A percentile compares a stretch with the other conserved stretches of the same genome.
These are phyloP conservation scores for Hysterangium stoloniferum DNA, from an alignment of 768 basidiomycete species.

Conservation along the genomic window DNA sequence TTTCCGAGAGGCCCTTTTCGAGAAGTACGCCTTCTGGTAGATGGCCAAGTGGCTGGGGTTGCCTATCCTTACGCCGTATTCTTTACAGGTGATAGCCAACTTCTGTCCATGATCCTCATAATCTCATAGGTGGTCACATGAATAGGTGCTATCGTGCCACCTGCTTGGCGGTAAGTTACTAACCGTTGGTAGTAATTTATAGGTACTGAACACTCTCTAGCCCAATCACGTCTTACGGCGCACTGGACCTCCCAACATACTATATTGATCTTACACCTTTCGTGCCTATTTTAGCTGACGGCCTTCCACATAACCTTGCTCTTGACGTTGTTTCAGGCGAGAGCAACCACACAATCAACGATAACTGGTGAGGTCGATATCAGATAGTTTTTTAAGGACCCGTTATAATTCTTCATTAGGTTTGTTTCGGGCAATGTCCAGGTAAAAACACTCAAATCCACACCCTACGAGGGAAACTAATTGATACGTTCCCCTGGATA, in stretches of 20 bases:
- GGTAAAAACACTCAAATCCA: conserved; percentile 8
- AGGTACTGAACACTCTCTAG: conserved; percentile 22
- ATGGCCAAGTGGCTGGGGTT: conserved; percentile 45
- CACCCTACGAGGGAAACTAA: not conserved
- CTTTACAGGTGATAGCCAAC: conserved; percentile 48
- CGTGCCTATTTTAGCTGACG: conserved; percentile 59
- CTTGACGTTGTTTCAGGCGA: conserved; percentile 71
- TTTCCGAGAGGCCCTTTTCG: conserved; percentile 48
- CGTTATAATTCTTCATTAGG: not conserved
- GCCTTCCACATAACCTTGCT: conserved; percentile 59
- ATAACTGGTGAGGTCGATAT: conserved; percentile 48
- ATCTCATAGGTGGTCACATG: not conserved
- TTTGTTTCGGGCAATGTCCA: conserved; percentile 65
- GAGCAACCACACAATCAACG: conserved; percentile 50
- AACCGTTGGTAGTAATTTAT: not conserved
- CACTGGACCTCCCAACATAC: conserved; percentile 71
- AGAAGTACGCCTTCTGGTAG: conserved; percentile 53
- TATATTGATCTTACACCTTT: conserved; percentile 75
- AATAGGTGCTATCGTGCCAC: conserved; percentile 46
- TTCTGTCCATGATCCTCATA: not conserved
- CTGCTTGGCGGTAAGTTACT: conserved; percentile 53
- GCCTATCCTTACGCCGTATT: conserved; percentile 54
- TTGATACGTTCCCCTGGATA: conserved; percentile 3
- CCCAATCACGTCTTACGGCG: conserved; percentile 71
- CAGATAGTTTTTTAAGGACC: not conserved